phyloP scores from a whole-genome alignment of 441 rosid species.

The Hura crepitans region DNA sequence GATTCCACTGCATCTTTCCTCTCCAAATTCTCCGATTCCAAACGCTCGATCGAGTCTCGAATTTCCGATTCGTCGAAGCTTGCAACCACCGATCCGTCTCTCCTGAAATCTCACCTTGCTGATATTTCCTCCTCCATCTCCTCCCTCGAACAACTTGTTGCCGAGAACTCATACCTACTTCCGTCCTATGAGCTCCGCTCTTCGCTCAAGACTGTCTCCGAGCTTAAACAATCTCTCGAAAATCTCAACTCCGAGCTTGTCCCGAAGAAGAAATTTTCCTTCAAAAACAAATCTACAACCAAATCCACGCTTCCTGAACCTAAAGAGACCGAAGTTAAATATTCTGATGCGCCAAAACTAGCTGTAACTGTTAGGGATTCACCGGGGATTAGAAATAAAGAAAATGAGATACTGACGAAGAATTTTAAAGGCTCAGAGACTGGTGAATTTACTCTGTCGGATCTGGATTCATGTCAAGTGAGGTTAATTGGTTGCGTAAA shows the following conservation, averaged over 20 bases:
- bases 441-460: slow-evolving; percentile 66
- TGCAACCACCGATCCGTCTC: slow-evolving; percentile 34
- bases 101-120: slow-evolving; percentile 42
- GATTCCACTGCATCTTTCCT: slow-evolving; percentile 47
- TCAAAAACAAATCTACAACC: slow-evolving; percentile 47
- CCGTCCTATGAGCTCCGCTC: slow-evolving; percentile 78
- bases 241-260: slow-evolving; percentile 37
- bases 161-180: slow-evolving; percentile 65
- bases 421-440: slow-evolving; percentile 39
- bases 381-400: slow-evolving; percentile 54
- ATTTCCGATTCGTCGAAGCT: slow-evolving; percentile 33
- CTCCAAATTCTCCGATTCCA: slow-evolving; percentile 53
- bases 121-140: slow-evolving; percentile 55
- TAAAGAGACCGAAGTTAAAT: slow-evolving; percentile 16
- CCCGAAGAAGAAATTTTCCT: slow-evolving; percentile 74
- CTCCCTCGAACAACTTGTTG: slow-evolving; percentile 66
- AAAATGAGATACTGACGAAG: slow-evolving; percentile 39
- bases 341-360: slow-evolving; percentile 12
- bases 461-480: slow-evolving; percentile 66
- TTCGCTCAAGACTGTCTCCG: slow-evolving; percentile 55
- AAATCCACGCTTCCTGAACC: slow-evolving; percentile 23
- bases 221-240: slow-evolving; percentile 57
- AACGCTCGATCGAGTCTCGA: slow-evolving; percentile 48
- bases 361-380: slow-evolving; percentile 37
- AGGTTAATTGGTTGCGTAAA: slow-evolving; percentile 43